Evolutionary conservation across 2,329 filamentous ascomycete genomes (phyloP).

Genomic region (Penicillium sp.): DNA sequence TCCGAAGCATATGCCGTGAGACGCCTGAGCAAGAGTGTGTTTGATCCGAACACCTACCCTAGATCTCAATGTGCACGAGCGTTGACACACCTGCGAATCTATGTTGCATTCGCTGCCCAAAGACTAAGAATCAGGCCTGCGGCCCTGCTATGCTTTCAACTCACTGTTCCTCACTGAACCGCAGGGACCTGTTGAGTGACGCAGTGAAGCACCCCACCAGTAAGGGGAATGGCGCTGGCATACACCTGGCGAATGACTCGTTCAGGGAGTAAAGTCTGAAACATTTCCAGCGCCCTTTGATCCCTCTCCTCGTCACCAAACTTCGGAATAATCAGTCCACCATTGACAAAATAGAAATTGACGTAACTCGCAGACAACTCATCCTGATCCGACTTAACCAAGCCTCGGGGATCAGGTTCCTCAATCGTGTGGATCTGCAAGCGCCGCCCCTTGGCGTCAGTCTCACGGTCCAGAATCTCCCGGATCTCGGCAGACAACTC

Average conservation of each 20-base stretch:
- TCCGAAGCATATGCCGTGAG: not conserved
- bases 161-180: not conserved
- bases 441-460: constrained; percentile 24
- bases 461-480: constrained; percentile 15
- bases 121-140: too few species aligned
- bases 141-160: not conserved
- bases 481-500: constrained; percentile 21
- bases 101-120: not conserved
- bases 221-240: constrained; percentile 26
- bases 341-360: constrained; percentile 33
- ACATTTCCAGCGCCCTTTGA: constrained; percentile 20
- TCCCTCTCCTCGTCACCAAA: constrained; percentile 27
- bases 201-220: constrained; percentile 32
- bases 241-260: constrained; percentile 26
- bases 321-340: constrained; percentile 28
- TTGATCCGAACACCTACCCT: not conserved
- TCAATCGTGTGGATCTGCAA: constrained; percentile 24
- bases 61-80: not conserved
- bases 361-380: constrained; percentile 26
- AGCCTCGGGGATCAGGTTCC: constrained; percentile 21
- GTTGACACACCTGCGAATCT: not conserved
- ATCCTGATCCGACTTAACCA: constrained; percentile 13
- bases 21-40: not conserved
- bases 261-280: constrained; percentile 22
- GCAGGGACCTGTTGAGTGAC: constrained; percentile 28